Conservation (phyloP, 306 rosid species). For the Rosa rugosa region DNA sequence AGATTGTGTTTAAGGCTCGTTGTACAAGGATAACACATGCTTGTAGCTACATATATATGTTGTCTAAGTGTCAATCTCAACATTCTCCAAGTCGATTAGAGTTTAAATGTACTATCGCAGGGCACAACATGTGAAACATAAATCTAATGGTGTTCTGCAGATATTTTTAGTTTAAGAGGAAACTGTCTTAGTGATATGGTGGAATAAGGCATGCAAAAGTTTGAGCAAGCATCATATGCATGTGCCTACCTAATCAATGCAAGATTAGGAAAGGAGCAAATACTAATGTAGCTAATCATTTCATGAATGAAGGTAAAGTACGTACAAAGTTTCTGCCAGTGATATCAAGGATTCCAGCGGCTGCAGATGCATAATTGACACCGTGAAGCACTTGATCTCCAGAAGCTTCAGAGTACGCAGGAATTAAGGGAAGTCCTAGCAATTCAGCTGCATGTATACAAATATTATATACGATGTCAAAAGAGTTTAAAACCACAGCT, state of each 20-base stretch:
- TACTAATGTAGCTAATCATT: not conserved
- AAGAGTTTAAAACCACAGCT: not conserved
- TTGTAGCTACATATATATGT: not conserved
- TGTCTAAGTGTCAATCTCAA: not conserved
- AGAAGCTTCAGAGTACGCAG: conserved; percentile 65
- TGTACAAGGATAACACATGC: not conserved
- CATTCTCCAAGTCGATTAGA: not conserved
- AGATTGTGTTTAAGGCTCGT: not conserved
- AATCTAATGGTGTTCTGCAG: not conserved
- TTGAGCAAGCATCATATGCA: not conserved
- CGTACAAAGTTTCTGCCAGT: conserved; percentile 91
- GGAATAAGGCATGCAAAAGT: not conserved
- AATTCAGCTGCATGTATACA: conserved; percentile 57
- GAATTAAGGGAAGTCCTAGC: conserved; percentile 88
- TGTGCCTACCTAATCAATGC: not conserved
- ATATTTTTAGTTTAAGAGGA: not conserved
- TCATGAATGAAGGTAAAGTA: not conserved
- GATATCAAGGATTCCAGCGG: conserved; percentile 86
- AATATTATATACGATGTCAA: not conserved
- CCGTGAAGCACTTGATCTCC: conserved; percentile 62
- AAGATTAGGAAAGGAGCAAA: not conserved
- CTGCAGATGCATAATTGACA: conserved; percentile 91
- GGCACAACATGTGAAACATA: not conserved
- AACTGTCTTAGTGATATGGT: not conserved
- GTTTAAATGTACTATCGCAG: not conserved